Percentiles rank a stretch among this genome's conserved stretches.
phyloP scores from a whole-genome alignment of 2,329 filamentous ascomycete genomes.

The Diplodia mutila region DNA sequence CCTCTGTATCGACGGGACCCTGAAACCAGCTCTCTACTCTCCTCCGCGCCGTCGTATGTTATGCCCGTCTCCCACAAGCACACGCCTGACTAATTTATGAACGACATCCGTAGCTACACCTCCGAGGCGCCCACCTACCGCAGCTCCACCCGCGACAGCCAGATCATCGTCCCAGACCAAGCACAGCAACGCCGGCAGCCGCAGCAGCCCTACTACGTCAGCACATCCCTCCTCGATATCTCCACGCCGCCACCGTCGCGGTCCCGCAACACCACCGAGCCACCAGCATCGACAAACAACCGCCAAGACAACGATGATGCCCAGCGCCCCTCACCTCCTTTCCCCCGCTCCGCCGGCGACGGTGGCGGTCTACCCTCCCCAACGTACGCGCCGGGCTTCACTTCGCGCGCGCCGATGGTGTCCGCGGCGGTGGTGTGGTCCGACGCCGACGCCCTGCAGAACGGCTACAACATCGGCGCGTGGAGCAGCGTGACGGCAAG shows the following conservation, averaged over 20 bases:
- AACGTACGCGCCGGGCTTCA: constrained; percentile 36
- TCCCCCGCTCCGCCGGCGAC: constrained; percentile 28
- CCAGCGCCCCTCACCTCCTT: constrained; percentile 5
- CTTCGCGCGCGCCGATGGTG: constrained; percentile 26
- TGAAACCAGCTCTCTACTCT: constrained; percentile 69
- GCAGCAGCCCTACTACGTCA: constrained; percentile 18
- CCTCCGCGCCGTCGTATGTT: constrained; percentile 67
- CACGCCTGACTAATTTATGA: not conserved
- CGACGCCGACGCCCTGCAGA: constrained; percentile 28
- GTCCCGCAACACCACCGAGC: constrained; percentile 12
- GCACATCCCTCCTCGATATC: constrained; percentile 24
- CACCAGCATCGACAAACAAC: not conserved
- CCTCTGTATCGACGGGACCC: constrained; percentile 54
- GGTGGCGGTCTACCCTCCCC: constrained; percentile 31
- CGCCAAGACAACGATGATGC: not conserved
- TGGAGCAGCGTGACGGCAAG: constrained; percentile 60
- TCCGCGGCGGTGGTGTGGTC: constrained; percentile 26
- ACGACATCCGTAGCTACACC: constrained; percentile 32
- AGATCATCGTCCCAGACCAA: constrained; percentile 32
- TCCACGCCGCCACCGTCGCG: constrained; percentile 9
- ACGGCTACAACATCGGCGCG: constrained; percentile 59
- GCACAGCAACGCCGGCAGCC: not conserved
- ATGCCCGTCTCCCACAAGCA: not conserved
- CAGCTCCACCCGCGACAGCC: constrained; percentile 52
- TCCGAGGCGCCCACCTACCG: constrained; percentile 68